These are phyloP conservation scores for Fraxinus anomala DNA, from an alignment of 257 asterid species.

Conservation along the genomic window DNA sequence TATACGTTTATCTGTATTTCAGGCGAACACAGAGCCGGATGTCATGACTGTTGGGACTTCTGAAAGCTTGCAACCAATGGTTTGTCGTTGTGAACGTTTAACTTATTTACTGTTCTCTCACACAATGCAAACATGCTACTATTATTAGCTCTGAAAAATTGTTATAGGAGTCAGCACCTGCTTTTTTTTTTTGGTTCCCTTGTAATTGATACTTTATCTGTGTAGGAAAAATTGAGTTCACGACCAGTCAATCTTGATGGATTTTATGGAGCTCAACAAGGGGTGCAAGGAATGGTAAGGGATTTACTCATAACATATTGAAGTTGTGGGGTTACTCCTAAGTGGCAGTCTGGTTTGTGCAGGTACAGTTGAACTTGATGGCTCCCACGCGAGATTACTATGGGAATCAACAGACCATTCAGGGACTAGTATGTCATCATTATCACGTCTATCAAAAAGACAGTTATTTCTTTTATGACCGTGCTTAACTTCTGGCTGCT, in stretches of 20 bases:
- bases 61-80: constrained; percentile 88
- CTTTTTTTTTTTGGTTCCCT: background rate
- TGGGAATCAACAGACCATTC: constrained; percentile 75
- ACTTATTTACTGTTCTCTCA: constrained; percentile 12
- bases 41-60: constrained; percentile 62
- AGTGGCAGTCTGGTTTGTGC: constrained; percentile 33
- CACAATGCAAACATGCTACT: constrained; percentile 2
- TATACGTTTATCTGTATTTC: constrained; percentile 31
- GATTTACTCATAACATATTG: constrained; percentile 8
- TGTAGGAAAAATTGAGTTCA: constrained; percentile 74
- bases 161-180: background rate
- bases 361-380: constrained; percentile 82
- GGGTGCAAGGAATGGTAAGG: constrained; percentile 87
- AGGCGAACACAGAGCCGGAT: constrained; percentile 77
- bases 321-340: constrained; percentile 20
- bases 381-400: constrained; percentile 84
- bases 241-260: constrained; percentile 82
- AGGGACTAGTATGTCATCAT: constrained; percentile 73
- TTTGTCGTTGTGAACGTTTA: constrained; percentile 38
- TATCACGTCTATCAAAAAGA: constrained; percentile 13
- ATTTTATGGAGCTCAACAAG: constrained; percentile 68
- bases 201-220: constrained; percentile 17
- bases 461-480: constrained; percentile 9
- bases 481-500: constrained; percentile 17
- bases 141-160: background rate